Evolutionary conservation across 148 eudicot genomes (phyloP).

Genomic region (Camellia japonica): DNA sequence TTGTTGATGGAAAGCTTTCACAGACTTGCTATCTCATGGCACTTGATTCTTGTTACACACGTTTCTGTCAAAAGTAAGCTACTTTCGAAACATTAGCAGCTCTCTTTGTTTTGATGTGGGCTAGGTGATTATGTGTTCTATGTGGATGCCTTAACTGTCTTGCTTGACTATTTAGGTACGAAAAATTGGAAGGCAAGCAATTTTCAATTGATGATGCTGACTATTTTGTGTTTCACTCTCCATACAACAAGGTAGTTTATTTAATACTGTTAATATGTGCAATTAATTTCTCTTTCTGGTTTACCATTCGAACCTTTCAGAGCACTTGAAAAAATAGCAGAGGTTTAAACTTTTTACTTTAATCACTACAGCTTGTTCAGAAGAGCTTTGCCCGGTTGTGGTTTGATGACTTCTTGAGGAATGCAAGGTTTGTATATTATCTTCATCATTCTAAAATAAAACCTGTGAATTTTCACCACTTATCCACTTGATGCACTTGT

Average conservation of each 20-base stretch:
- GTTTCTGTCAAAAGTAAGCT: conserved; percentile 68
- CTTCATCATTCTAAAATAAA: neutral
- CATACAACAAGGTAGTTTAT: conserved; percentile 85
- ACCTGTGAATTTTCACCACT: neutral
- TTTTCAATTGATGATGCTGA: conserved; percentile 74
- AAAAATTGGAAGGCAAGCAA: conserved; percentile 75
- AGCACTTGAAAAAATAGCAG: neutral
- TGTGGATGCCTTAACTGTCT: conserved; percentile 10
- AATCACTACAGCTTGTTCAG: conserved; percentile 85
- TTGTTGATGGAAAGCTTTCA: conserved; percentile 98
- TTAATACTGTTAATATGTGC: neutral
- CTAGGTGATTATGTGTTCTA: neutral
- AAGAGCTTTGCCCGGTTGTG: conserved; percentile 87
- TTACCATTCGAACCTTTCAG: neutral
- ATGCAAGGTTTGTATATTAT: conserved; percentile 59
- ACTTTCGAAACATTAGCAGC: neutral
- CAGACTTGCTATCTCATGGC: conserved; percentile 99
- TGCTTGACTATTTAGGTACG: conserved; percentile 51
- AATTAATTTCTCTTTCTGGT: conserved; percentile 9
- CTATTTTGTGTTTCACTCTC: conserved; percentile 93
- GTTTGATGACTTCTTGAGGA: conserved; percentile 75
- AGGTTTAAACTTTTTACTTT: conserved; percentile 19
- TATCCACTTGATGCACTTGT: neutral
- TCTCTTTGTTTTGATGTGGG: neutral
- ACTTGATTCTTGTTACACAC: conserved; percentile 88